These are phyloP conservation scores for Excoecaria cochinchinensis DNA, from an alignment of 345 rosid species.

Conservation along the genomic window DNA sequence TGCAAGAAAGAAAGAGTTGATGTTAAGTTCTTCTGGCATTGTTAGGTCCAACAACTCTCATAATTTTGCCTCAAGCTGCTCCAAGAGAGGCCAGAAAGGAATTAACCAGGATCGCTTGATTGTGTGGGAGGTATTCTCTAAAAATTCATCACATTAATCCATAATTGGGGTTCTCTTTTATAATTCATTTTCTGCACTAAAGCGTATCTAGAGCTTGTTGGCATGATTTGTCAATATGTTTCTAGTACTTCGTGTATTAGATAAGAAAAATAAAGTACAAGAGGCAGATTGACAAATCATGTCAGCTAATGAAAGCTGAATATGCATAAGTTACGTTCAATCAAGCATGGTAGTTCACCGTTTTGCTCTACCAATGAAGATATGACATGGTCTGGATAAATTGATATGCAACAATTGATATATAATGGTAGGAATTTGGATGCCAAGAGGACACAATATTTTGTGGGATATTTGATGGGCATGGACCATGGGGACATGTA, in stretches of 20 bases:
- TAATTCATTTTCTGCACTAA: too few species aligned
- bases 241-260: too few species aligned
- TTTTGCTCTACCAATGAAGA: too few species aligned
- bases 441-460: slow-evolving; percentile 82
- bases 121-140: slow-evolving; percentile 72
- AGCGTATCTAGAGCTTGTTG: too few species aligned
- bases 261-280: too few species aligned
- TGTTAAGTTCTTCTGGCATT: slow-evolving; percentile 55
- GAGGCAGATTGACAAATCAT: too few species aligned
- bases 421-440: slow-evolving; percentile 63
- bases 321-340: too few species aligned
- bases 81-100: slow-evolving; percentile 81
- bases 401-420: background rate
- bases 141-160: background rate
- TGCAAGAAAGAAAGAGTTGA: slow-evolving; percentile 61
- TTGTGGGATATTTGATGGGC: slow-evolving; percentile 92
- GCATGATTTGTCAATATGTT: too few species aligned
- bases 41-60: slow-evolving; percentile 47
- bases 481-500: slow-evolving; percentile 92
- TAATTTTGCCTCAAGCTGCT: slow-evolving; percentile 60
- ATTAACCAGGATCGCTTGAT: slow-evolving; percentile 73
- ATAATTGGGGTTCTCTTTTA: too few species aligned
- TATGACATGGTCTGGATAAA: too few species aligned
- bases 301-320: too few species aligned
- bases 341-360: too few species aligned